Evolutionary conservation across 148 eudicot species (phyloP).

Genomic region (Vaccinium vitisidaea): DNA sequence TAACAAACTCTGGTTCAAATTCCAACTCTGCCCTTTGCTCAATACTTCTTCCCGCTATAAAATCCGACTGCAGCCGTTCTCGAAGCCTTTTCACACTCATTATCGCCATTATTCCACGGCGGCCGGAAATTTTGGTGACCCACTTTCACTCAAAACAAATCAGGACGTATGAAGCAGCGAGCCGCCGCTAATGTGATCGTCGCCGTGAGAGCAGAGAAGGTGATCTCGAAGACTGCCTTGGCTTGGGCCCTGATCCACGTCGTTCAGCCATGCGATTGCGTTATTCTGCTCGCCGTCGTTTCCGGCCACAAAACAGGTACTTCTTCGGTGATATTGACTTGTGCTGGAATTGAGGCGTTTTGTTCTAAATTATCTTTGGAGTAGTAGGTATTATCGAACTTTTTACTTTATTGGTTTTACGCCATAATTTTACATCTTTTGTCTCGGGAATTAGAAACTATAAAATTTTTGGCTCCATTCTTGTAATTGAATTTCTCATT

Average conservation of each 20-base stretch:
- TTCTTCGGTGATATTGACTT: background rate
- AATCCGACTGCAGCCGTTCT: background rate
- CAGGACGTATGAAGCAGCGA: conserved; percentile 3
- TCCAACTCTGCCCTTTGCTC: background rate
- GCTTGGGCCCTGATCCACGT: conserved; percentile 88
- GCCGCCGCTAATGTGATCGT: conserved; percentile 56
- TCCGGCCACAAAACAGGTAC: conserved; percentile 41
- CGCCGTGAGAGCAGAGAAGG: conserved; percentile 74
- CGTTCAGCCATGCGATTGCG: conserved; percentile 65
- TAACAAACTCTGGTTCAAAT: background rate
- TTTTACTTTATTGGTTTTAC: too few relatives aligned
- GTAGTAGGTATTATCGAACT: too few relatives aligned
- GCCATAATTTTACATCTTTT: too few relatives aligned
- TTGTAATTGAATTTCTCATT: too few relatives aligned
- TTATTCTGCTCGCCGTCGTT: conserved; percentile 73
- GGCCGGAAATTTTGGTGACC: background rate
- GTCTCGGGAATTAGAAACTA: too few relatives aligned
- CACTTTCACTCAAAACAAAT: conserved; percentile 29
- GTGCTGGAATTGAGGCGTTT: background rate
- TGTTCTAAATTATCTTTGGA: too few relatives aligned
- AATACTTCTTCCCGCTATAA: background rate
- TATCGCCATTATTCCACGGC: background rate
- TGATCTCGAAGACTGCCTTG: conserved; percentile 57
- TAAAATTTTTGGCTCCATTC: too few relatives aligned
- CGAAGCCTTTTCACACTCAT: background rate